Evolutionary conservation across 129 eudicot genomes (phyloP).

Genomic region (Lonicera japonica): DNA sequence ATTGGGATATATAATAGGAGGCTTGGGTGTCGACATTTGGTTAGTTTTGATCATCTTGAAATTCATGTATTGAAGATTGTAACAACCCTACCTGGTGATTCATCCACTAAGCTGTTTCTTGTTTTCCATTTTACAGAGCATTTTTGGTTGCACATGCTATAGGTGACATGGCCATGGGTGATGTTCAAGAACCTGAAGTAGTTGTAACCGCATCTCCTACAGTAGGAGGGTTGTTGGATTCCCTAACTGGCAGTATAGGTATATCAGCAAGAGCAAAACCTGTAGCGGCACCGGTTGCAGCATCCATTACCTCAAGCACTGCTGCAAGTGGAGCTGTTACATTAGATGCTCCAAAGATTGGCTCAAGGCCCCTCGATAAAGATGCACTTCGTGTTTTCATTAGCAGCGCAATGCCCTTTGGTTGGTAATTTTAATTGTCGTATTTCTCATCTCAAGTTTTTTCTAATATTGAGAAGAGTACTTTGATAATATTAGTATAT

Average conservation of each 20-base stretch:
- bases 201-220: slow-evolving; percentile 61
- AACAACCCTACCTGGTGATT: too few relatives aligned
- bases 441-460: slow-evolving; percentile 16
- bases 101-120: background rate
- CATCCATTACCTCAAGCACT: slow-evolving; percentile 49
- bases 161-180: slow-evolving; percentile 77
- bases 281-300: slow-evolving; percentile 68
- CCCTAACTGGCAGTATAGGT: slow-evolving; percentile 96
- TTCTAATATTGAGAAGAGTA: background rate
- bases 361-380: slow-evolving; percentile 65
- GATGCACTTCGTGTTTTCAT: slow-evolving; percentile 76
- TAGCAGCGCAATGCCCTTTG: slow-evolving; percentile 90
- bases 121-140: slow-evolving; percentile 42
- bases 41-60: background rate
- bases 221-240: slow-evolving; percentile 94
- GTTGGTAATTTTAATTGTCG: slow-evolving; percentile 49
- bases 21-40: background rate
- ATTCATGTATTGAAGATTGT: too few relatives aligned
- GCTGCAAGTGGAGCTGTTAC: slow-evolving; percentile 46
- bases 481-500: too few relatives aligned
- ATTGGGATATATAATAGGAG: background rate
- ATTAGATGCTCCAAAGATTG: slow-evolving; percentile 70
- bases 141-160: slow-evolving; percentile 82
- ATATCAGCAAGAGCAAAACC: slow-evolving; percentile 96
- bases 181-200: slow-evolving; percentile 78